Conservation (phyloP, 495 filamentous ascomycete genomes). For the Lasiosphaeria miniovina region DNA sequence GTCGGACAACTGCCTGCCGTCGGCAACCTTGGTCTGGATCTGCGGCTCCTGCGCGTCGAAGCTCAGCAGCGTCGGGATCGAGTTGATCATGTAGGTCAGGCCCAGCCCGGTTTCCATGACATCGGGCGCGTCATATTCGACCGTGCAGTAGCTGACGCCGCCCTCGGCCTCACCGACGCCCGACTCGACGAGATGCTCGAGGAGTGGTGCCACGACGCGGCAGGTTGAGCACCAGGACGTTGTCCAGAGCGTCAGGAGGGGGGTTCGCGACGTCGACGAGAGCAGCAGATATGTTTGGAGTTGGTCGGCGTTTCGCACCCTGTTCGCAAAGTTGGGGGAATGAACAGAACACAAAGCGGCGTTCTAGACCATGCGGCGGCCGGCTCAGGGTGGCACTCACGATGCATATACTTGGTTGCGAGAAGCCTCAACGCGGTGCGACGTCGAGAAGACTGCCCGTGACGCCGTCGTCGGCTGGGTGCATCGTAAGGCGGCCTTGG, state of each 20-base stretch:
- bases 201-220: conserved; percentile 49
- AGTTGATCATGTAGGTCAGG: conserved; percentile 58
- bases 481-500: conserved; percentile 6
- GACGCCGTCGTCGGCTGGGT: conserved; percentile 1
- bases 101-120: conserved; percentile 52
- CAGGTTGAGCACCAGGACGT: conserved; percentile 64
- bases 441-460: conserved; percentile 28
- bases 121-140: conserved; percentile 62
- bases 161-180: conserved; percentile 58
- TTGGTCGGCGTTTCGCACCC: conserved; percentile 57
- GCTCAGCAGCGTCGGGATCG: conserved; percentile 63
- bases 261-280: conserved; percentile 53
- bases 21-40: conserved; percentile 50
- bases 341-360: neutral
- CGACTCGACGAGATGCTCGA: conserved; percentile 52
- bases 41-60: conserved; percentile 63
- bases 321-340: conserved; percentile 19
- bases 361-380: neutral
- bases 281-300: conserved; percentile 59
- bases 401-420: conserved; percentile 46
- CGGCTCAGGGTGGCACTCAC: conserved; percentile 30
- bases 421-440: conserved; percentile 20
- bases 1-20: conserved; percentile 53
- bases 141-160: conserved; percentile 57
- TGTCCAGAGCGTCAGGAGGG: conserved; percentile 69